A percentile compares a stretch with the other conserved stretches of the same genome.
These are phyloP conservation scores for Lepidium aucheri DNA, from an alignment of 345 rosid genomes.

Conservation along the genomic window DNA sequence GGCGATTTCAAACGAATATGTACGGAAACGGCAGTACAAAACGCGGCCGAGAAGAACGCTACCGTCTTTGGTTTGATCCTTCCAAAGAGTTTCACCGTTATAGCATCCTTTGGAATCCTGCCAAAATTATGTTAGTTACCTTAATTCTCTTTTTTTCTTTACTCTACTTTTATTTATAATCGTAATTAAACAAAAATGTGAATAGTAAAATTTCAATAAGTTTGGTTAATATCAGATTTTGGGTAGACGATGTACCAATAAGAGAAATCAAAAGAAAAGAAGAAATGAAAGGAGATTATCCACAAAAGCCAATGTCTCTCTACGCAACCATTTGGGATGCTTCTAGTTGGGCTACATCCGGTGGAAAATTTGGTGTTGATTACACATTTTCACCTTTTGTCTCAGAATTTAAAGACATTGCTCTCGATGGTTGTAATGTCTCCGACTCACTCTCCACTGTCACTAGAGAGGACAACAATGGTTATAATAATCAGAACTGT, in stretches of 20 bases:
- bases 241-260: constrained; percentile 78
- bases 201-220: neutral
- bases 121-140: constrained; percentile 58
- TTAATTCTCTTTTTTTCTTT: neutral
- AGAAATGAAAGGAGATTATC: constrained; percentile 73
- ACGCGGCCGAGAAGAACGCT: constrained; percentile 86
- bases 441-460: constrained; percentile 40
- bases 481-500: constrained; percentile 19
- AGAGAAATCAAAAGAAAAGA: constrained; percentile 52
- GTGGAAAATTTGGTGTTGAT: constrained; percentile 63
- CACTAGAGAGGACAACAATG: constrained; percentile 2
- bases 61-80: constrained; percentile 92
- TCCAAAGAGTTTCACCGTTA: constrained; percentile 74
- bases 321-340: constrained; percentile 98
- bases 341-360: constrained; percentile 86
- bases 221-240: constrained; percentile 48
- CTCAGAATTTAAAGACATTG: constrained; percentile 62
- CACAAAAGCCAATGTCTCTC: constrained; percentile 82
- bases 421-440: constrained; percentile 61
- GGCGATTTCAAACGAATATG: constrained; percentile 90
- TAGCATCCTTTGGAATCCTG: constrained; percentile 79
- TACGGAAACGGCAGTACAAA: constrained; percentile 84
- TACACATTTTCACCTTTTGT: constrained; percentile 71
- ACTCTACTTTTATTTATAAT: neutral
- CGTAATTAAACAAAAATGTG: neutral